Evolutionary conservation across 371 early-diverging fungal genomes (phyloP).

Genomic region (Mortierella sp.): DNA sequence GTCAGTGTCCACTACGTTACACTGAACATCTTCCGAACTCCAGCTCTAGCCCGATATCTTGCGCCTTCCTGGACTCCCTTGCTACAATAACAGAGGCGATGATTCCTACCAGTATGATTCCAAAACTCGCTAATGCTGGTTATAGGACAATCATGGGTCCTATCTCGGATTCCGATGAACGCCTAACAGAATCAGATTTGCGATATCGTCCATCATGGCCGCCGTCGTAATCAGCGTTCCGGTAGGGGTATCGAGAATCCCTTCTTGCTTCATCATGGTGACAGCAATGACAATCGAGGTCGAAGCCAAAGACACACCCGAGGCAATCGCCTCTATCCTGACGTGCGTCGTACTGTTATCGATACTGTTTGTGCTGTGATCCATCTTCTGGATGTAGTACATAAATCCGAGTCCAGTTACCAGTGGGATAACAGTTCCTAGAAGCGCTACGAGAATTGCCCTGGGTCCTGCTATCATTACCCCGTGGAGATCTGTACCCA

Average conservation of each 20-base stretch:
- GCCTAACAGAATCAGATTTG: constrained; percentile 29
- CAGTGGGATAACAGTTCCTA: constrained; percentile 25
- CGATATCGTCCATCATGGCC: constrained; percentile 36
- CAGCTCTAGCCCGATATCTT: background rate
- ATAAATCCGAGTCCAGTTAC: constrained; percentile 35
- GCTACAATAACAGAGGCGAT: constrained; percentile 8
- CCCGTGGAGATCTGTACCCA: constrained; percentile 12
- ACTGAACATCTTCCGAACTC: no score
- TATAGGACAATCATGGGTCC: constrained; percentile 27
- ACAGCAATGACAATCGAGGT: constrained; percentile 41
- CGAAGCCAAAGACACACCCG: constrained; percentile 38
- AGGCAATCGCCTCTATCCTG: constrained; percentile 20
- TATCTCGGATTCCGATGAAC: constrained; percentile 11
- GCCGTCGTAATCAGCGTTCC: constrained; percentile 44
- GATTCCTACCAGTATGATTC: constrained; percentile 21
- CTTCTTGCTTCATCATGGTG: constrained; percentile 37
- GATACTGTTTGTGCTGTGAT: background rate
- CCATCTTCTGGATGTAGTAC: constrained; percentile 4
- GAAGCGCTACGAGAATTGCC: constrained; percentile 11
- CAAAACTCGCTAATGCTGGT: constrained; percentile 28
- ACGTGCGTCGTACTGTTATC: background rate
- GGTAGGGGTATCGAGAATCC: constrained; percentile 18
- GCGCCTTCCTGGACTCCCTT: constrained; percentile 1
- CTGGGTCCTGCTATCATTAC: constrained; percentile 14
- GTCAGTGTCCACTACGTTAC: background rate